A percentile compares a stretch with the other conserved stretches of the same genome.
Evolutionary conservation across 2,329 filamentous ascomycete species (phyloP).

Genomic region (Metarhizium sp.): DNA sequence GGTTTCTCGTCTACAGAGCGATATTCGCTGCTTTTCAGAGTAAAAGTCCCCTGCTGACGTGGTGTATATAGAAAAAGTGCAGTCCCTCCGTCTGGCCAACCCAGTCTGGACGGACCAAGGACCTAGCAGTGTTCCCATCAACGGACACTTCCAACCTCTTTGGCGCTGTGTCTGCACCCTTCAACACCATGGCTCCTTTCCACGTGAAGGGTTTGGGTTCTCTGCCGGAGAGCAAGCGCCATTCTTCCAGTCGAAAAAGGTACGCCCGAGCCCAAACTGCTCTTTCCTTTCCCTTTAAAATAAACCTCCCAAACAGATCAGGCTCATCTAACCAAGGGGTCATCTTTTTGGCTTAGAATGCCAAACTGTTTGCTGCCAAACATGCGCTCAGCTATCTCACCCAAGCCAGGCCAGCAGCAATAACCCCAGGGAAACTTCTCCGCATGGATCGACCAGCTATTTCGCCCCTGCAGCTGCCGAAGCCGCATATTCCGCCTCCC

Average conservation of each 20-base stretch:
- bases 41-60: too few species aligned
- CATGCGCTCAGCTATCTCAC: conserved; percentile 34
- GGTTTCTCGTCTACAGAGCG: not conserved
- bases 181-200: conserved; percentile 14
- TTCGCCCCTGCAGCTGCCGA: not conserved
- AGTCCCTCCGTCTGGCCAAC: conserved; percentile 4
- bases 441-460: too few species aligned
- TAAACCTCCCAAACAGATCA: too few species aligned
- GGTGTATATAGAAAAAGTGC: conserved; percentile 8
- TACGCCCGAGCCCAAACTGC: conserved; percentile 1
- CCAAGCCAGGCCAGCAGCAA: not conserved
- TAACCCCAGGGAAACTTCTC: not conserved
- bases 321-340: too few species aligned
- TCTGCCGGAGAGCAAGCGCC: conserved; percentile 18
- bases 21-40: not conserved
- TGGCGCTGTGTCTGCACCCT: conserved; percentile 19
- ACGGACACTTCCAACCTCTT: conserved; percentile 12
- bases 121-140: conserved; percentile 12
- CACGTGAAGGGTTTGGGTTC: conserved; percentile 24
- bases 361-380: conserved; percentile 44
- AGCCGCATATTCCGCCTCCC: not conserved
- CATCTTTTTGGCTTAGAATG: conserved; percentile 19
- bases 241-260: conserved; percentile 38
- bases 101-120: conserved; percentile 10
- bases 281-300: too few species aligned